A percentile compares a stretch with the other conserved stretches of the same genome.
These are phyloP conservation scores for Penicillium psychrosexuale DNA, from an alignment of 2,329 filamentous ascomycete genomes.

Conservation along the genomic window DNA sequence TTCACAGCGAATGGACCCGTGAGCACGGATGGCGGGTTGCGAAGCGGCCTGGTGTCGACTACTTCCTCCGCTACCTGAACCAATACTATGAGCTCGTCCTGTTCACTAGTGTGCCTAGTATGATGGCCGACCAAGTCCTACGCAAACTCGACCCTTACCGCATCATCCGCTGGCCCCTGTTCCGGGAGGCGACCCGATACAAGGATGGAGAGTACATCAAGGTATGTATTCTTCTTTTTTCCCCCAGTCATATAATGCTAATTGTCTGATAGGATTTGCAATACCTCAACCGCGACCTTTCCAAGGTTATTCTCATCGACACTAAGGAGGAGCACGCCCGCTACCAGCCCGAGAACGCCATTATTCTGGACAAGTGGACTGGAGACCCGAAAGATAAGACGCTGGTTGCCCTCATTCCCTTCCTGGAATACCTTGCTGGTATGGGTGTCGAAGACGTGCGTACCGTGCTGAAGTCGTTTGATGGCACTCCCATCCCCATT, in stretches of 20 bases:
- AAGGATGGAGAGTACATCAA: conserved; percentile 96
- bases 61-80: conserved; percentile 93
- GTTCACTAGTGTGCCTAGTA: conserved; percentile 84
- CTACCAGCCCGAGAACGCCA: conserved; percentile 93
- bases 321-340: conserved; percentile 78
- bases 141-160: conserved; percentile 93
- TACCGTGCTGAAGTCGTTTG: conserved; percentile 79
- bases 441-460: conserved; percentile 90
- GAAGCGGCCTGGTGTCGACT: conserved; percentile 92
- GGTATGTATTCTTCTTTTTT: conserved; percentile 50
- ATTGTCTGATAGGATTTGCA: conserved; percentile 70
- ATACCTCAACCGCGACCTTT: conserved; percentile 92
- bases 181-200: conserved; percentile 94
- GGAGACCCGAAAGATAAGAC: conserved; percentile 80
- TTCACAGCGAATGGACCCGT: conserved; percentile 91
- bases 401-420: conserved; percentile 85
- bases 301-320: conserved; percentile 92
- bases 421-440: conserved; percentile 94
- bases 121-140: conserved; percentile 80
- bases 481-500: conserved; percentile 81
- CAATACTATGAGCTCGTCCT: conserved; percentile 98
- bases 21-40: conserved; percentile 94
- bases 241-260: not conserved
- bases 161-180: conserved; percentile 92
- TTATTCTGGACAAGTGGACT: conserved; percentile 85